Evolutionary conservation across 257 asterid genomes (phyloP).

Genomic region (Solanum appendiculatum): DNA sequence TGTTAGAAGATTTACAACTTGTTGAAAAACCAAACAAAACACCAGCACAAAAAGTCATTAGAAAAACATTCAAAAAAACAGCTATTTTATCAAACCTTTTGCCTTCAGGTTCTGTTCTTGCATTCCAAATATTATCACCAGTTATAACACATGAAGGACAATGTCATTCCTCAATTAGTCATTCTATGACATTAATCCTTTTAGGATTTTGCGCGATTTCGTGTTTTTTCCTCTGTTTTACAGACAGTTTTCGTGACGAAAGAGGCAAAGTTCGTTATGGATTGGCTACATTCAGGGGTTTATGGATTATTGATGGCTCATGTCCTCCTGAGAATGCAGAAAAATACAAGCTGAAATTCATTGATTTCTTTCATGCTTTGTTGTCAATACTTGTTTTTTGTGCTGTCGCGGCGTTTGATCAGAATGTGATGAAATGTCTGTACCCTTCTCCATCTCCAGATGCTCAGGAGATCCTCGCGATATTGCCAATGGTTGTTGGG

Average conservation of each 20-base stretch:
- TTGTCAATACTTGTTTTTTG: constrained; percentile 52
- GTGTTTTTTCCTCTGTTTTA: constrained; percentile 51
- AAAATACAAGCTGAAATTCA: constrained; percentile 27
- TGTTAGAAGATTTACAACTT: constrained; percentile 18
- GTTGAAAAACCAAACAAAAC: constrained; percentile 32
- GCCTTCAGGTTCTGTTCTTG: constrained; percentile 83
- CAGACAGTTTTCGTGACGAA: constrained; percentile 71
- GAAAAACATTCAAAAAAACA: constrained; percentile 70
- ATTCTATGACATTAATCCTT: constrained; percentile 26
- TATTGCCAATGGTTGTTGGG: constrained; percentile 64
- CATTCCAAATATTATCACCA: constrained; percentile 65
- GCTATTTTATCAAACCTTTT: constrained; percentile 77
- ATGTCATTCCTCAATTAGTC: constrained; percentile 40
- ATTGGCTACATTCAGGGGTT: constrained; percentile 56
- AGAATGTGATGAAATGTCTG: constrained; percentile 56
- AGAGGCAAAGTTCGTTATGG: constrained; percentile 80
- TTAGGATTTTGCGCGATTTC: constrained; percentile 37
- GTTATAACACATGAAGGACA: constrained; percentile 54
- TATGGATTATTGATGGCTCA: constrained; percentile 55
- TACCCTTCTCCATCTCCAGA: constrained; percentile 59
- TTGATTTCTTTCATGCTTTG: constrained; percentile 61
- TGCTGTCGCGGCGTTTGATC: constrained; percentile 65
- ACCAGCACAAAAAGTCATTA: constrained; percentile 38
- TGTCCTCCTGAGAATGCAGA: constrained; percentile 26
- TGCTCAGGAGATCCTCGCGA: constrained; percentile 32